A percentile compares a stretch with the other conserved stretches of the same genome.
phyloP scores from a whole-genome alignment of 768 basidiomycete genomes.

The Rhizopogon vulgaris region DNA sequence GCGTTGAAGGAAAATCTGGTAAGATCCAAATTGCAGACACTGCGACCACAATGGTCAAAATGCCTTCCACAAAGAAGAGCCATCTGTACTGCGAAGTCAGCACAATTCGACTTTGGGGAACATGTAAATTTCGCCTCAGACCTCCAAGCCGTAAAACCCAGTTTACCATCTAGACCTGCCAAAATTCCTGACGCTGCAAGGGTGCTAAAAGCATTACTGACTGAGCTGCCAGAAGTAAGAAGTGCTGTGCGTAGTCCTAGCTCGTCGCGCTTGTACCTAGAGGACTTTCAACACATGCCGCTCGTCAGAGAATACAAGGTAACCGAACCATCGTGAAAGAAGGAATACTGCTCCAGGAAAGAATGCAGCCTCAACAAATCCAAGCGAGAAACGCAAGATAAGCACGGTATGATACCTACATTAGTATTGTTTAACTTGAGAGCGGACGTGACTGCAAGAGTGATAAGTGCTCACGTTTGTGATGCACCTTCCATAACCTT shows the following conservation, averaged over 20 bases:
- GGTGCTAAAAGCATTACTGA: constrained; percentile 77
- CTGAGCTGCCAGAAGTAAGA: constrained; percentile 63
- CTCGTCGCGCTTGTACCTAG: constrained; percentile 39
- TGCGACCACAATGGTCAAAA: constrained; percentile 46
- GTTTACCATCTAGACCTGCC: constrained; percentile 55
- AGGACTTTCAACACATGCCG: background rate
- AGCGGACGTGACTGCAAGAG: constrained; percentile 2
- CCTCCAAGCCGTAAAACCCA: constrained; percentile 70
- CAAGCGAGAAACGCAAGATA: constrained; percentile 69
- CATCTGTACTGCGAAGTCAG: constrained; percentile 35
- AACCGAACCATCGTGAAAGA: constrained; percentile 52
- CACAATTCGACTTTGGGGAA: background rate
- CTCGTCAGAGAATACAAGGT: background rate
- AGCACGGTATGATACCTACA: constrained; percentile 53
- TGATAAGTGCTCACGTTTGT: constrained; percentile 11
- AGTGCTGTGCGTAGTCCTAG: constrained; percentile 62
- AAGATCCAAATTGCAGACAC: constrained; percentile 53
- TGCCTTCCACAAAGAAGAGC: constrained; percentile 65
- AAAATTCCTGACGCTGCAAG: constrained; percentile 76
- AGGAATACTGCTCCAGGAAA: constrained; percentile 60
- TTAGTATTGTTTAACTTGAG: background rate
- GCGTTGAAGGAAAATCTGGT: constrained; percentile 66
- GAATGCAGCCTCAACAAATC: constrained; percentile 57
- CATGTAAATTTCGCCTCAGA: constrained; percentile 22
- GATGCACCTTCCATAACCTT: constrained; percentile 28